These are phyloP conservation scores for Rhodotorula sp. DNA, from an alignment of 1,284 basidiomycete genomes.

Conservation along the genomic window DNA sequence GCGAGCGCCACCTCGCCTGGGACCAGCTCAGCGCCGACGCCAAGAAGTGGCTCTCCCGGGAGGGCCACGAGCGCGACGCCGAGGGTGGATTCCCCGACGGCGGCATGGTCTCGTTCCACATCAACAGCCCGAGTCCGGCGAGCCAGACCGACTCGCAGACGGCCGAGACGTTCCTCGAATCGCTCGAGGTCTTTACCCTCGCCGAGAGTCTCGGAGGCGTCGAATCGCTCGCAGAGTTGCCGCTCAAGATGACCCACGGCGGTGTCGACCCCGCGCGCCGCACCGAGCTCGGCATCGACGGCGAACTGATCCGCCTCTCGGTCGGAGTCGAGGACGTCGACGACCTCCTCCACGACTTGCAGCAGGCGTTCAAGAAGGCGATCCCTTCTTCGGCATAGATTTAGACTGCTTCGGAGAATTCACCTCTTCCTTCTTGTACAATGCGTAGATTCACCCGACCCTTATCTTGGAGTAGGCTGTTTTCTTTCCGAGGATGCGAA, in stretches of 20 bases:
- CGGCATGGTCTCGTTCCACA: constrained; percentile 76
- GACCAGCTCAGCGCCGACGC: constrained; percentile 61
- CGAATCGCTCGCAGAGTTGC: constrained; percentile 55
- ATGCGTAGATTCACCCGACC: no score
- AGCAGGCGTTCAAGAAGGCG: constrained; percentile 63
- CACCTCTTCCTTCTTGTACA: no score
- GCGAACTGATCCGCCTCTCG: constrained; percentile 75
- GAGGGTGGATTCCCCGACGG: constrained; percentile 69
- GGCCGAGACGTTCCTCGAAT: constrained; percentile 67
- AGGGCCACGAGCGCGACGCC: constrained; percentile 40
- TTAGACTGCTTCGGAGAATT: background rate
- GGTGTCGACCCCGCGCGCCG: constrained; percentile 67
- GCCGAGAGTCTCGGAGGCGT: constrained; percentile 91
- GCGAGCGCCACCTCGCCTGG: constrained; percentile 54
- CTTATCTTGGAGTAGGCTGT: no score
- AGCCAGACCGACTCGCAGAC: constrained; percentile 17
- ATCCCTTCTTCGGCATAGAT: background rate
- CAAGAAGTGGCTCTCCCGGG: constrained; percentile 46
- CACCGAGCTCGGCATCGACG: constrained; percentile 70
- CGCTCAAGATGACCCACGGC: constrained; percentile 51
- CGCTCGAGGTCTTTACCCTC: constrained; percentile 71
- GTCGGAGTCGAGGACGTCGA: constrained; percentile 86
- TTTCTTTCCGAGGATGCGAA: no score
- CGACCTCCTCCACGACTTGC: constrained; percentile 74
- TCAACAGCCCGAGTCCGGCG: constrained; percentile 15